Base-by-base conservation (phyloP, 257 asterid species). In the Cynanchum wilfordii region DNA sequence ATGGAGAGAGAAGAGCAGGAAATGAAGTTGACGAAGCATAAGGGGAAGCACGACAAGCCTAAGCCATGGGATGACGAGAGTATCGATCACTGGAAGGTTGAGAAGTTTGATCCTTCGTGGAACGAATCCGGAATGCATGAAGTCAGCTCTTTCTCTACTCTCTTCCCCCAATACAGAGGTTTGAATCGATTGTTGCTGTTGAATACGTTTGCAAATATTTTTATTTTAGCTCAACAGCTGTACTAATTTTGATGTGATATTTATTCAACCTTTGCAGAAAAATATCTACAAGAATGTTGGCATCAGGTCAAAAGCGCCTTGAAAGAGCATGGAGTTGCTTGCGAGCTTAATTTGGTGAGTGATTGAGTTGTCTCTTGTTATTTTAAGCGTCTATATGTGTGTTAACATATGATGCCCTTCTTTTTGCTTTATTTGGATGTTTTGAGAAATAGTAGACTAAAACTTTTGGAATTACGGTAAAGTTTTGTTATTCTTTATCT, bases 281-380 rank as follows among this genome's bases (percentile, higher is more conserved):
- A 89, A 75, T 93, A 93, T 80, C 82, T 93, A 85, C 97, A 89
- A 77, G 96, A 93, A 55, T 86, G 96, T 76, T 93, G 97, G 97
- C 95, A 93, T 20, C 71, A 73, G 12, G 97, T 93, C 16, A 89
- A 84, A 83, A 86, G 93, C 42, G 91, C 96, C 40, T 75, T 89
- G 70, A 90, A 90, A 73, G 98, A 89, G 83, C 58, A 85, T 68
- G 95, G 93, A 45, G 72, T 93, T 78, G 76, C 86, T 51, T 80
- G 90, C 44, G 93, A 85, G 71, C 82, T 93, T 69, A 86, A 93
- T 79, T 78, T 91, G 95, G 98, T 92, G 77, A 76, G 94, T 74
- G 25, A 29, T 63, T 33, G 45, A 19, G 20, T 19, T 63, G 25
- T 63, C 47, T 63, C 27, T 27, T 24, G 9, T 24, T 25, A 12